A percentile compares a stretch with the other conserved stretches of the same genome.
phyloP scores from a whole-genome alignment of 495 filamentous ascomycete species.

The Penicillium subrubescens region DNA sequence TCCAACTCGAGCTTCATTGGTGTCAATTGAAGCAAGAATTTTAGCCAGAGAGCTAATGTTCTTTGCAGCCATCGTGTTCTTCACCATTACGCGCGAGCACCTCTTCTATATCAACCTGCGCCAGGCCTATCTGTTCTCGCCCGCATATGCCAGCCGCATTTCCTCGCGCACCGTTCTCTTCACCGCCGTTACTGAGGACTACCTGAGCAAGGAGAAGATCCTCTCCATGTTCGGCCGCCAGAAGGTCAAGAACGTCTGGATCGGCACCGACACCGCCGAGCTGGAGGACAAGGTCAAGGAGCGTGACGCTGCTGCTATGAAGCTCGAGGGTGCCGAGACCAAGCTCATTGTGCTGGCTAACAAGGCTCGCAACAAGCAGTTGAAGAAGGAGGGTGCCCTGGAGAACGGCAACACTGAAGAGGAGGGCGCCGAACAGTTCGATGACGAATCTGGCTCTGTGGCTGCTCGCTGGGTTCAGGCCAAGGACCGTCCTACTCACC shows the following conservation, averaged over 20 bases:
- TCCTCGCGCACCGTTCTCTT: slow-evolving; percentile 95
- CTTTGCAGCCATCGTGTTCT: slow-evolving; percentile 71
- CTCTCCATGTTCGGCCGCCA: slow-evolving; percentile 73
- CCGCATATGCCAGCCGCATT: slow-evolving; percentile 82
- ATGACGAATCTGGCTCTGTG: slow-evolving; percentile 70
- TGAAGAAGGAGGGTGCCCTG: slow-evolving; percentile 66
- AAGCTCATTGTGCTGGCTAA: slow-evolving; percentile 85
- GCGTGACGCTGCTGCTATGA: slow-evolving; percentile 79
- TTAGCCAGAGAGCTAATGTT: neutral
- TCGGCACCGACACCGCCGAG: slow-evolving; percentile 75
- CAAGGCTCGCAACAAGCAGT: slow-evolving; percentile 67
- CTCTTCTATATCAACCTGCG: slow-evolving; percentile 95
- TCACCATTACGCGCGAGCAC: slow-evolving; percentile 85
- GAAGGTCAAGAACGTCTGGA: slow-evolving; percentile 84
- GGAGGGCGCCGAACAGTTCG: slow-evolving; percentile 51
- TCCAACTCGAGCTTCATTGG: neutral
- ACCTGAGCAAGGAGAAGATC: slow-evolving; percentile 72
- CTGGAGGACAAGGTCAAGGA: slow-evolving; percentile 84
- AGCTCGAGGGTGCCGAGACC: slow-evolving; percentile 87
- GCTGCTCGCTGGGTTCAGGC: slow-evolving; percentile 77
- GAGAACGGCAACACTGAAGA: slow-evolving; percentile 45
- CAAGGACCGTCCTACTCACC: slow-evolving; percentile 86
- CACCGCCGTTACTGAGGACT: slow-evolving; percentile 76
- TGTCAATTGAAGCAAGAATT: neutral
- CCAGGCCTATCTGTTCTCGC: slow-evolving; percentile 90